Evolutionary conservation across 2,329 filamentous ascomycete species (phyloP), one percentile per base, ranked within the genome.

Genomic region (Dactylellina cionopaga): DNA sequence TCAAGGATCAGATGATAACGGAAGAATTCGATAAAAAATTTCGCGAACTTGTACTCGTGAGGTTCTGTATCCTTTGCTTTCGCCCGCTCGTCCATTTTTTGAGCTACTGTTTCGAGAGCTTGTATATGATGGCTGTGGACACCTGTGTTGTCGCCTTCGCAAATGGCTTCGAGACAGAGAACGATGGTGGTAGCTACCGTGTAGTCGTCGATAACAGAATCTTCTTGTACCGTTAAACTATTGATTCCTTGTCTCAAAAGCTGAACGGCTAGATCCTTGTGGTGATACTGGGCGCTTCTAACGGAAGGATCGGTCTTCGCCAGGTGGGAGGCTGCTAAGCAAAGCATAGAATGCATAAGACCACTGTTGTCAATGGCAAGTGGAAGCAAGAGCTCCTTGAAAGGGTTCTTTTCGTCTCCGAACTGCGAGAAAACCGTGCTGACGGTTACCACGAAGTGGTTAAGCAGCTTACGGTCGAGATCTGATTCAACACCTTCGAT

Each of bases 311-410:
- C 83, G 0, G 83, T 83, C 68, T 83, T 83, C n/a, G 84, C 83
- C 56, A 88, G 80, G 77, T 96, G 92, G 71, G 89, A 92, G 76
- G 91, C 91, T 35, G 92, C 91, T 6, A 96, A 84, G 44, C 91
- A 92, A 58, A 96, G 85, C 52, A 96, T 87, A 9, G 92, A 95
- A 79, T 96, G 92, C 92, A 96, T 96, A 56, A 96, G 83, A 10
- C 92, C 92, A 74, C 88, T 85, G 78, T 96, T 89, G 71, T 89
- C 85, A 41, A 91, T 88, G 1, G 92, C 92, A 82, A 96, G 90
- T 1, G 91, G 91, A 1, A 96, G 83, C 33, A 96, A 83, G 75
- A 95, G 89, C 75, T 92, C 90, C 78, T 91, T 91, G 82, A 96
- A 96, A 1, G 92, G 91, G 76, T 96, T 96, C 70, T 88, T 88